Conservation (phyloP, 2,329 filamentous ascomycete species). For the Pseudopyricularia cyperi region DNA sequence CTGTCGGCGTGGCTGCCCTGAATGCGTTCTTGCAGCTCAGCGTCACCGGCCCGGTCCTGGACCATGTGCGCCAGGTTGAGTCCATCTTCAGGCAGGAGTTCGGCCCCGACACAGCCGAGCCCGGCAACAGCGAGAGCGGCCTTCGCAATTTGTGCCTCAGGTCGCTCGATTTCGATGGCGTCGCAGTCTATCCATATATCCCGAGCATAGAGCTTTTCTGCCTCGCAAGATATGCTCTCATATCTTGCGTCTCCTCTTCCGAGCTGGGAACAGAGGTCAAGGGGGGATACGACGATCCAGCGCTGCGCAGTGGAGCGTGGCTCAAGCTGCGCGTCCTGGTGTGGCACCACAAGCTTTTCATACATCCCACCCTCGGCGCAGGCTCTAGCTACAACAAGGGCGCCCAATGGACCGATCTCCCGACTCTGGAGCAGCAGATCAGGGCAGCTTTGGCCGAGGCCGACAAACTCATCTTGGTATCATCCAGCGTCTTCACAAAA, state of each 20-base stretch:
- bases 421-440: constrained; percentile 38
- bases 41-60: constrained; percentile 75
- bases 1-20: constrained; percentile 55
- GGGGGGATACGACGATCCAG: neutral
- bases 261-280: neutral
- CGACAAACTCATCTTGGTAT: neutral
- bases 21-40: constrained; percentile 76
- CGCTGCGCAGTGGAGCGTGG: constrained; percentile 33
- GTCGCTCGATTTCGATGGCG: constrained; percentile 67
- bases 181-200: constrained; percentile 73
- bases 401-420: constrained; percentile 46
- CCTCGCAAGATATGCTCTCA: constrained; percentile 46
- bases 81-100: constrained; percentile 15
- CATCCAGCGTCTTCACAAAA: neutral
- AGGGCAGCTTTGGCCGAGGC: constrained; percentile 27
- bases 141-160: constrained; percentile 36
- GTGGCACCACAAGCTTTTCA: constrained; percentile 49
- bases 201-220: constrained; percentile 75
- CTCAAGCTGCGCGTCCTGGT: constrained; percentile 59
- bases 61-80: constrained; percentile 17
- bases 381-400: constrained; percentile 42
- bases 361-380: constrained; percentile 39
- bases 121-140: neutral
- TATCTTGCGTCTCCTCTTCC: neutral
- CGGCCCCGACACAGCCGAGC: constrained; percentile 3